Evolutionary conservation across 2,329 filamentous ascomycete species (phyloP).

Genomic region (Zymoseptoria passerinii): DNA sequence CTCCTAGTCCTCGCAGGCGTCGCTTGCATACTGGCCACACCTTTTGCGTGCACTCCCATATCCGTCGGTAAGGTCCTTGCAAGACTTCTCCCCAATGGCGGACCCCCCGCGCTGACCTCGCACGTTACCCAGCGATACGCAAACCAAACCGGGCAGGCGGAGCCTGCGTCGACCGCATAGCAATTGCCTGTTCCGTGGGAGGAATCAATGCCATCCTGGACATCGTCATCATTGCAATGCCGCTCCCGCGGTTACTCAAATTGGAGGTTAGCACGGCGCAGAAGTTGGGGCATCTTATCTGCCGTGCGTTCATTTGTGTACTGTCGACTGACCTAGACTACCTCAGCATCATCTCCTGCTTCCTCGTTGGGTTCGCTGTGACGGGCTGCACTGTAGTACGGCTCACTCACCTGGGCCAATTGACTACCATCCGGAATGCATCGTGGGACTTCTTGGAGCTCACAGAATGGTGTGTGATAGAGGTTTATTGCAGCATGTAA

Average conservation of each 20-base stretch:
- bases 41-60: conserved; percentile 10
- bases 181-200: not conserved
- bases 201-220: conserved; percentile 4
- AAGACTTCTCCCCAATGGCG: not conserved
- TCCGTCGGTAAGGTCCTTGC: not conserved
- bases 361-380: conserved; percentile 18
- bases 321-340: not conserved
- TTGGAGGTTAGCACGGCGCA: not conserved
- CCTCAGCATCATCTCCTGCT: conserved; percentile 2
- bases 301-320: not conserved
- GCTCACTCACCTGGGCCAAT: conserved; percentile 6
- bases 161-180: conserved; percentile 1
- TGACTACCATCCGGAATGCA: not conserved
- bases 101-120: not conserved
- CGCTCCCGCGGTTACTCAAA: not conserved
- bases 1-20: conserved; percentile 1
- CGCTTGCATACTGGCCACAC: conserved; percentile 3
- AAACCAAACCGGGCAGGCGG: not conserved
- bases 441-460: not conserved
- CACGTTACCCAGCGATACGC: not conserved
- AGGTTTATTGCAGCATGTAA: not conserved
- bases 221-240: conserved; percentile 15
- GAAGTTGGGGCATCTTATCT: not conserved
- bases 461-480: not conserved
- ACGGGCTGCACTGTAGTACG: conserved; percentile 18